Evolutionary conservation across 139 green algal species (phyloP).

Genomic region (Nannochloris sp.): DNA sequence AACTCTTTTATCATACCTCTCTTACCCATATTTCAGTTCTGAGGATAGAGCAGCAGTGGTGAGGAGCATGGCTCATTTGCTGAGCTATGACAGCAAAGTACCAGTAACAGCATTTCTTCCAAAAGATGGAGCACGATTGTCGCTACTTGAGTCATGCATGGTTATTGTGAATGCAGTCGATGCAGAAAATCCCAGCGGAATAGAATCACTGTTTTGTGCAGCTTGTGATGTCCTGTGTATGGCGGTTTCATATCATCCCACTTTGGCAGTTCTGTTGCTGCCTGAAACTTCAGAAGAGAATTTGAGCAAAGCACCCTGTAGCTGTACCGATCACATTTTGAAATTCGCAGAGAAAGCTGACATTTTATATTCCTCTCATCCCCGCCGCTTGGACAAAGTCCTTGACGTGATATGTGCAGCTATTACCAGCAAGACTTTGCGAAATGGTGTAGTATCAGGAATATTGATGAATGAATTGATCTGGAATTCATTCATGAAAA

Average conservation of each 20-base stretch:
- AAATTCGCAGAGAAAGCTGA: neutral
- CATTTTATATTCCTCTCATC: neutral
- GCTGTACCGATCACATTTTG: neutral
- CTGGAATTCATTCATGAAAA: neutral
- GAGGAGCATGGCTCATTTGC: constrained; percentile 2
- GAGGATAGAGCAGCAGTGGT: constrained; percentile 13
- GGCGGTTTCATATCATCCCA: constrained; percentile 24
- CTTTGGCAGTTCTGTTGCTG: constrained; percentile 43
- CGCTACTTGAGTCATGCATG: constrained; percentile 11
- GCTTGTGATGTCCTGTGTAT: constrained; percentile 32
- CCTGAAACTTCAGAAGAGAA: constrained; percentile 36
- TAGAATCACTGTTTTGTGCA: constrained; percentile 14
- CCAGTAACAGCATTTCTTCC: constrained; percentile 7
- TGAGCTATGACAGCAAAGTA: constrained; percentile 3
- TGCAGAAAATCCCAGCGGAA: neutral
- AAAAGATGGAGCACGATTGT: neutral
- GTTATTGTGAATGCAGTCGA: constrained; percentile 9
- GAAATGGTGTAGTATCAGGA: neutral
- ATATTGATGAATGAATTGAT: neutral
- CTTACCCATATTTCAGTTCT: constrained; percentile 28
- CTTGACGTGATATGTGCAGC: neutral
- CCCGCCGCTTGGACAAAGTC: neutral
- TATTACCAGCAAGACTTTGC: neutral
- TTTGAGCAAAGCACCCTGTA: neutral
- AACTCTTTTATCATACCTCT: constrained; percentile 28